Evolutionary conservation across 202 grass and related monocot species (phyloP).

Genomic region (Setaria italica): DNA sequence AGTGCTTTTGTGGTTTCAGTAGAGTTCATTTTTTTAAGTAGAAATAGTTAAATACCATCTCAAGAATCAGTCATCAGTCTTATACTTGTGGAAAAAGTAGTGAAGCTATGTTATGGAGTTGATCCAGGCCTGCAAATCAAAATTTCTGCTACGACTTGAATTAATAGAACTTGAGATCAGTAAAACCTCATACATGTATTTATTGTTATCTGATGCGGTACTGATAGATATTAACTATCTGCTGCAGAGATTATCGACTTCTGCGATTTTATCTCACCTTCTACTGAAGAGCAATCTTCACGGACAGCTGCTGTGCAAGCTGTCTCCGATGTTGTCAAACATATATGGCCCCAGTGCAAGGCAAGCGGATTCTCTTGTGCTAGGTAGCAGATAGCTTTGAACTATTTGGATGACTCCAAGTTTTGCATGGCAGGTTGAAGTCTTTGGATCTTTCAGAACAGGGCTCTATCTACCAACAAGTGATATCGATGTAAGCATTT

Average conservation of each 20-base stretch:
- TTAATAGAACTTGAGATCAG: conserved; percentile 4
- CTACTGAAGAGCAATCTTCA: conserved; percentile 88
- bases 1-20: conserved; percentile 2
- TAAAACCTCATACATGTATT: conserved; percentile 11
- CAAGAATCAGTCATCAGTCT: background rate
- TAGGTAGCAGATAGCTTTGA: conserved; percentile 23
- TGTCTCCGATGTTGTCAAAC: conserved; percentile 84
- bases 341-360: conserved; percentile 96
- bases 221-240: conserved; percentile 46
- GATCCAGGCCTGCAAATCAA: conserved; percentile 1
- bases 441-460: conserved; percentile 98
- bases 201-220: background rate
- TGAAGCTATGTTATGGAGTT: conserved; percentile 18
- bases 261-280: conserved; percentile 82
- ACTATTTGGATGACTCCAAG: conserved; percentile 38
- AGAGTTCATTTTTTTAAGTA: background rate
- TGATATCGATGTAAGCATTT: conserved; percentile 77
- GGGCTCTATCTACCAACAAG: conserved; percentile 96
- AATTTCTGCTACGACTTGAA: conserved; percentile 11
- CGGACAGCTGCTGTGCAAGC: conserved; percentile 72
- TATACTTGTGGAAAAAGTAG: background rate
- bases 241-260: conserved; percentile 94
- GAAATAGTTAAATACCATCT: background rate
- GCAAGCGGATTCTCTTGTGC: conserved; percentile 33
- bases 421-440: conserved; percentile 72